phyloP scores from a whole-genome alignment of 1,284 basidiomycete species.

The Sporisorium reilianum region DNA sequence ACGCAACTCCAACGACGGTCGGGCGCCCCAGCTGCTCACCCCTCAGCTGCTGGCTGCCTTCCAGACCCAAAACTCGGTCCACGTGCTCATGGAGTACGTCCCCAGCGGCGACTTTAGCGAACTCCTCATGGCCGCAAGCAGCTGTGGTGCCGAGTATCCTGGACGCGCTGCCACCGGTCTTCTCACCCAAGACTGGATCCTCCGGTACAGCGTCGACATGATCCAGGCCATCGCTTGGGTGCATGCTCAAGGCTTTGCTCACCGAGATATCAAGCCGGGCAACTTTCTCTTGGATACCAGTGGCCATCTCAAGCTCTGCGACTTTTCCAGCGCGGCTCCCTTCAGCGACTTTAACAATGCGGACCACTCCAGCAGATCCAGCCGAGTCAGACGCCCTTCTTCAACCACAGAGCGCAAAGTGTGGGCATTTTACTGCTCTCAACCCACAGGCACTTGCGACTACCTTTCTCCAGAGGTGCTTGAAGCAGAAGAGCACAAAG shows the following conservation, averaged over 20 bases:
- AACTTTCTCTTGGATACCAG: conserved; percentile 64
- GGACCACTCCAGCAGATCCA: not conserved
- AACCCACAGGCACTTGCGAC: conserved; percentile 66
- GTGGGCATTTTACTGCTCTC: conserved; percentile 60
- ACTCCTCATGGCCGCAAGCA: conserved; percentile 60
- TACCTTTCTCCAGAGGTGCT: conserved; percentile 68
- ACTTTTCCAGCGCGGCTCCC: conserved; percentile 67
- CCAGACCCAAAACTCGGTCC: conserved; percentile 61
- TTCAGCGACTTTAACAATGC: conserved; percentile 49
- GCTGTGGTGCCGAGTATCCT: conserved; percentile 47
- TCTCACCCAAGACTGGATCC: conserved; percentile 58
- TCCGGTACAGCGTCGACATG: conserved; percentile 64
- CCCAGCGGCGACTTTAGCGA: conserved; percentile 67
- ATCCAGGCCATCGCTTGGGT: conserved; percentile 66
- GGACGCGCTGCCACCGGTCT: conserved; percentile 58
- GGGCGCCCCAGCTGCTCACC: conserved; percentile 27
- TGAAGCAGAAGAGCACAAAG: conserved; percentile 56
- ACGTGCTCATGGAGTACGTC: conserved; percentile 67
- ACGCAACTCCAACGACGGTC: conserved; percentile 12
- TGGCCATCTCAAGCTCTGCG: conserved; percentile 67
- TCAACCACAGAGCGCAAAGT: conserved; percentile 45
- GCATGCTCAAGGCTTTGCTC: conserved; percentile 61
- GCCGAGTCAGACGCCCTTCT: not conserved
- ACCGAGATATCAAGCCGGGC: conserved; percentile 67
- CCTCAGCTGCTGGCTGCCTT: conserved; percentile 64